Conservation (phyloP, 352 stramenopile genomes). For the Pythium pectinolyticum region DNA sequence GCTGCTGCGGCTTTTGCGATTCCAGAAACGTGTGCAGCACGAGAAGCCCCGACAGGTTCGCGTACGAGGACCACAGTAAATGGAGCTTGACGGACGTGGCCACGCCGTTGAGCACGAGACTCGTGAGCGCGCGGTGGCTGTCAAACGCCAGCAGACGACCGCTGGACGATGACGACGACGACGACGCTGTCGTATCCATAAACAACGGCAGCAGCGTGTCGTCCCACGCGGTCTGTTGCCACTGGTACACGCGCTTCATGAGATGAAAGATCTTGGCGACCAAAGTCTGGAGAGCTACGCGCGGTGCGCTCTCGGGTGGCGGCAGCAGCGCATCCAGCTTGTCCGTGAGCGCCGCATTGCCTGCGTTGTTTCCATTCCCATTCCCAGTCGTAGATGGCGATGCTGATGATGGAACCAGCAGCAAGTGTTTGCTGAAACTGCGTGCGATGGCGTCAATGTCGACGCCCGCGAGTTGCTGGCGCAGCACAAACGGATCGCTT, state of each 20-base stretch:
- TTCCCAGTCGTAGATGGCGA: no score
- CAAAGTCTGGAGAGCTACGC: slow-evolving; percentile 30
- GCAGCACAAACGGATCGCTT: slow-evolving; percentile 23
- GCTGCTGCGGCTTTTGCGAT: slow-evolving; percentile 14
- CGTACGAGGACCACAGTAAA: slow-evolving; percentile 56
- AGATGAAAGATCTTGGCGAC: slow-evolving; percentile 46
- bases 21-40: slow-evolving; percentile 40
- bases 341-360: slow-evolving; percentile 17
- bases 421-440: slow-evolving; percentile 48
- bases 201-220: slow-evolving; percentile 40
- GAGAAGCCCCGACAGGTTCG: slow-evolving; percentile 42
- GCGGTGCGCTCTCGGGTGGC: background rate
- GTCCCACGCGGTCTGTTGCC: slow-evolving; percentile 57
- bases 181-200: slow-evolving; percentile 29
- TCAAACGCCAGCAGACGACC: slow-evolving; percentile 44
- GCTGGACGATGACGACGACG: no score
- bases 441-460: slow-evolving; percentile 34
- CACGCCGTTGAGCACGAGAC: slow-evolving; percentile 52
- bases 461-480: slow-evolving; percentile 17
- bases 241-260: slow-evolving; percentile 66
- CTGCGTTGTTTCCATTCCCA: background rate
- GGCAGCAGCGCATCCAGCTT: slow-evolving; percentile 30
- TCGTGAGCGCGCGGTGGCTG: slow-evolving; percentile 53
- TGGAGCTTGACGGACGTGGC: slow-evolving; percentile 62
- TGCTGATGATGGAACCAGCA: slow-evolving; percentile 30